Conservation (phyloP, 345 rosid genomes). For the Eucalyptus tenuipes region DNA sequence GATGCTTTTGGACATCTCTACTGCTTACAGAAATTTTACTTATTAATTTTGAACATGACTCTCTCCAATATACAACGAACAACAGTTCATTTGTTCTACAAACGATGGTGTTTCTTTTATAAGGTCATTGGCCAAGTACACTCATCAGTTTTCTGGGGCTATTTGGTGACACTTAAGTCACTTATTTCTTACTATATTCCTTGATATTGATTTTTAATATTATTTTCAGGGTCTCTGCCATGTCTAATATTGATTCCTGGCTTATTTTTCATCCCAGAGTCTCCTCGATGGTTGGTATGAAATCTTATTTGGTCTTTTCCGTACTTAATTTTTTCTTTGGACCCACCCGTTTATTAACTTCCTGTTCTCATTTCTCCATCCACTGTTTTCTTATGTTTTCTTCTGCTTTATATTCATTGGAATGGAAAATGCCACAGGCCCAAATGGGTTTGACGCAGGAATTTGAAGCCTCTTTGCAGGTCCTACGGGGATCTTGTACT, state of each 20-base stretch:
- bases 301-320: background rate
- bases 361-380: background rate
- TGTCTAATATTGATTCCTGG: conserved; percentile 61
- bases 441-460: conserved; percentile 92
- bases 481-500: conserved; percentile 86
- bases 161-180: background rate
- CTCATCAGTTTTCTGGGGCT: background rate
- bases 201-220: background rate
- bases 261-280: conserved; percentile 65
- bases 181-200: background rate
- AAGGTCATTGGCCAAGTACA: background rate
- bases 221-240: conserved; percentile 50
- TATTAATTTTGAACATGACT: background rate
- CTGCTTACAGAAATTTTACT: background rate
- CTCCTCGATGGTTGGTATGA: conserved; percentile 77
- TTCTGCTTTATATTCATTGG: background rate
- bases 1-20: background rate
- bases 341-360: background rate
- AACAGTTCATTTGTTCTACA: background rate
- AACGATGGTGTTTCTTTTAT: background rate
- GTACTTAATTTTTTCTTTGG: background rate
- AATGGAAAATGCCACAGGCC: conserved; percentile 29
- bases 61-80: background rate
- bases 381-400: background rate
- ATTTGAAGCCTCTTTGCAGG: conserved; percentile 89